These are phyloP conservation scores for Aspergillus haitiensis DNA, from an alignment of 495 filamentous ascomycete species.

Conservation along the genomic window DNA sequence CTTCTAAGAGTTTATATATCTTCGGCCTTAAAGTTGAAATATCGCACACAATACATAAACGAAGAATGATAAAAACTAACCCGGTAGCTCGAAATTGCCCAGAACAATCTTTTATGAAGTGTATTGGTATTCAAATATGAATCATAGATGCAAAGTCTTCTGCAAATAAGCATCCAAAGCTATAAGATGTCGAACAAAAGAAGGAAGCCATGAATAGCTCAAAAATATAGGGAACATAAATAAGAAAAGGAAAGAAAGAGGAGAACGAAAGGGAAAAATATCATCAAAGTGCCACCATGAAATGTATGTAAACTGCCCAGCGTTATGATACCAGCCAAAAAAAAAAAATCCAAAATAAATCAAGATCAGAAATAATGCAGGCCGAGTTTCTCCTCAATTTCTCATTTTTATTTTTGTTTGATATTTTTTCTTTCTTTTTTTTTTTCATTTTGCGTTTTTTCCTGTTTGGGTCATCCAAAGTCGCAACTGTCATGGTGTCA, in stretches of 20 bases:
- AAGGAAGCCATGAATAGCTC: background rate
- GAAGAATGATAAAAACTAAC: background rate
- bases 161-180: slow-evolving; percentile 7
- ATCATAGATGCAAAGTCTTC: slow-evolving; percentile 11
- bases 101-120: slow-evolving; percentile 2
- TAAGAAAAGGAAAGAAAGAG: background rate
- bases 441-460: background rate
- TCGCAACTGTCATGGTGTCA: slow-evolving; percentile 4
- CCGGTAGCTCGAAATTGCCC: background rate
- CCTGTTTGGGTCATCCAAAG: background rate
- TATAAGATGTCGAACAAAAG: slow-evolving; percentile 9
- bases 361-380: slow-evolving; percentile 14
- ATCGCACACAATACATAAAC: background rate
- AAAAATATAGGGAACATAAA: too few species aligned
- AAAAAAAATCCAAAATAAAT: background rate
- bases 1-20: background rate
- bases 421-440: background rate
- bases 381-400: slow-evolving; percentile 25
- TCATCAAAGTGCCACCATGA: slow-evolving; percentile 20
- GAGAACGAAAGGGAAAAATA: slow-evolving; percentile 7
- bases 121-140: slow-evolving; percentile 5
- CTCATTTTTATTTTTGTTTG: background rate
- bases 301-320: slow-evolving; percentile 26
- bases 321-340: slow-evolving; percentile 17
- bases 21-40: background rate